Conservation (phyloP, 768 basidiomycete genomes). For the Xerocomellus dryophilus region DNA sequence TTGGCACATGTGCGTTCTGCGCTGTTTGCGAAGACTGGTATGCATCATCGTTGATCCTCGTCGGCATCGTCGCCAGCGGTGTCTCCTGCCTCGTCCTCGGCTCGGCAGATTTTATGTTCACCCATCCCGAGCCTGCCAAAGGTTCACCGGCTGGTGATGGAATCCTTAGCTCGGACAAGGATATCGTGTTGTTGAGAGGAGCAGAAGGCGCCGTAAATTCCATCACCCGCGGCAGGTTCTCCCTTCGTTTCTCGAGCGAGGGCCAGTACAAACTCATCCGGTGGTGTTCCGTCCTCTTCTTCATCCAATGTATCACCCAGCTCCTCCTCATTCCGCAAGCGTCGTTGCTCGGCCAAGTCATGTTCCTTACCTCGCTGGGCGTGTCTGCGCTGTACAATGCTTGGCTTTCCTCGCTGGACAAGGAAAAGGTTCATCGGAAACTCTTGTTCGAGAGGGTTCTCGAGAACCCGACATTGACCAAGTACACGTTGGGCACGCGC, state of each 20-base stretch:
- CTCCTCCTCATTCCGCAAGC: constrained; percentile 33
- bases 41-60: constrained; percentile 29
- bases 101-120: constrained; percentile 22
- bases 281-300: constrained; percentile 22
- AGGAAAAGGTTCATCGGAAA: constrained; percentile 14
- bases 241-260: constrained; percentile 19
- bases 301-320: constrained; percentile 26
- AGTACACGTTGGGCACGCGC: constrained; percentile 16
- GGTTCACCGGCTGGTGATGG: constrained; percentile 30
- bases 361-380: constrained; percentile 29
- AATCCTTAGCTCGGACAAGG: constrained; percentile 16
- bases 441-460: constrained; percentile 13
- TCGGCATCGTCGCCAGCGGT: constrained; percentile 32
- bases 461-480: constrained; percentile 10
- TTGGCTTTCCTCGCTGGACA: constrained; percentile 30
- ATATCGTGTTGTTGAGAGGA: constrained; percentile 28
- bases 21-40: constrained; percentile 25
- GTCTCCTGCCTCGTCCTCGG: constrained; percentile 25
- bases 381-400: constrained; percentile 29
- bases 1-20: constrained; percentile 20
- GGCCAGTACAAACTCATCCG: constrained; percentile 13
- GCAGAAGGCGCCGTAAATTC: constrained; percentile 28
- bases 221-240: constrained; percentile 22
- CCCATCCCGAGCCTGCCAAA: constrained; percentile 23
- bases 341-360: constrained; percentile 28